Evolutionary conservation across 2,329 filamentous ascomycete species (phyloP).

Genomic region (Metarhizium sp.): DNA sequence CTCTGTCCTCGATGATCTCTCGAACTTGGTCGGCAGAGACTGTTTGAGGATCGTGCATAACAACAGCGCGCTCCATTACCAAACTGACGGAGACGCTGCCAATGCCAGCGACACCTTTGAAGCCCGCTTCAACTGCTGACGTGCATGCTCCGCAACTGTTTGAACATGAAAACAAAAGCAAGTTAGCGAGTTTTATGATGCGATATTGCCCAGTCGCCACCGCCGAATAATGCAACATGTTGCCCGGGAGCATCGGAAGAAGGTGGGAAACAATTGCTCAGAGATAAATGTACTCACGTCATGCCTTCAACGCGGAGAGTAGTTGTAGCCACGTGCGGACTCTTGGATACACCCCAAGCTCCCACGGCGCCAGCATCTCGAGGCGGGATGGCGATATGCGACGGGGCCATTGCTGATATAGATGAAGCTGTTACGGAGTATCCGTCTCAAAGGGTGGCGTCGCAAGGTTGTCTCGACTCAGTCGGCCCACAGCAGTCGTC

Average conservation of each 20-base stretch:
- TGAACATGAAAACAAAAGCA: constrained; percentile 11
- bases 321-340: constrained; percentile 73
- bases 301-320: constrained; percentile 86
- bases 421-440: background rate
- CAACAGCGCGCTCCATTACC: constrained; percentile 90
- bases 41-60: constrained; percentile 73
- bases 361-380: constrained; percentile 22
- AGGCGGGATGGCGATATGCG: constrained; percentile 37
- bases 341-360: constrained; percentile 17
- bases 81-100: constrained; percentile 85
- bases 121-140: constrained; percentile 86
- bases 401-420: constrained; percentile 36
- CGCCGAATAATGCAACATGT: background rate
- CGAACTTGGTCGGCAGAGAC: constrained; percentile 67
- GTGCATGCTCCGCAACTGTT: constrained; percentile 85
- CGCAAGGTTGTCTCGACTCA: background rate
- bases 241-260: constrained; percentile 16
- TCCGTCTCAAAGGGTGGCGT: background rate
- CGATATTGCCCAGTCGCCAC: constrained; percentile 16
- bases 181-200: constrained; percentile 16
- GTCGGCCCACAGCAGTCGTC: background rate
- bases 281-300: constrained; percentile 43
- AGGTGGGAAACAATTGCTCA: background rate
- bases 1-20: constrained; percentile 83
- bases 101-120: constrained; percentile 72